A percentile compares a stretch with the other conserved stretches of the same genome.
Evolutionary conservation across 2,329 filamentous ascomycete species (phyloP).

Genomic region (Aureobasidium subglaciale): DNA sequence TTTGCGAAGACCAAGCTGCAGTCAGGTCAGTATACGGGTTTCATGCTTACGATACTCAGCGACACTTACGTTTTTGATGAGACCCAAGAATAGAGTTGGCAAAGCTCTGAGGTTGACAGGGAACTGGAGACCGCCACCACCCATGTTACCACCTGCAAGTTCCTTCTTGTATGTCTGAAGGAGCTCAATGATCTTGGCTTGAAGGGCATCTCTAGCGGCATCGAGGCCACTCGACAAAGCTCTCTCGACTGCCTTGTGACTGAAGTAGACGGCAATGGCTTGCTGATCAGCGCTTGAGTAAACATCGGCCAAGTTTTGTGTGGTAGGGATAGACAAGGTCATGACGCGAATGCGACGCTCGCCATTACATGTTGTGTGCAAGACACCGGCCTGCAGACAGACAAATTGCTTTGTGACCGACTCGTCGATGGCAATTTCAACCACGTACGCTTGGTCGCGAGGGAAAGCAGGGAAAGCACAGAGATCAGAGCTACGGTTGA

Average conservation of each 20-base stretch:
- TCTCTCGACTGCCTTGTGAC: slow-evolving; percentile 93
- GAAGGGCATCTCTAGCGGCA: slow-evolving; percentile 80
- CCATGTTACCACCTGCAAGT: slow-evolving; percentile 90
- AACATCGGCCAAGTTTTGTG: slow-evolving; percentile 79
- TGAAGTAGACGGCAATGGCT: slow-evolving; percentile 89
- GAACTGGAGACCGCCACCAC: slow-evolving; percentile 84
- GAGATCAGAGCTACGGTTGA: slow-evolving; percentile 94
- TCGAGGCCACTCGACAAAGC: slow-evolving; percentile 80
- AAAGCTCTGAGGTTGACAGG: slow-evolving; percentile 84
- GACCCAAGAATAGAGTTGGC: slow-evolving; percentile 80
- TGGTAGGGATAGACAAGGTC: slow-evolving; percentile 88
- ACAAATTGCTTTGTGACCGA: slow-evolving; percentile 84
- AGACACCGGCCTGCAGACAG: slow-evolving; percentile 86
- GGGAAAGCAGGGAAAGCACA: slow-evolving; percentile 98
- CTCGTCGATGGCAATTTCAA: slow-evolving; percentile 97
- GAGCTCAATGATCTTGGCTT: slow-evolving; percentile 86
- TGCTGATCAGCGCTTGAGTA: slow-evolving; percentile 94
- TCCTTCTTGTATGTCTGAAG: slow-evolving; percentile 96
- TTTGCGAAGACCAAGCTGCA: slow-evolving; percentile 69
- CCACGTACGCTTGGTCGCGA: slow-evolving; percentile 92
- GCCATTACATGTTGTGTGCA: slow-evolving; percentile 96
- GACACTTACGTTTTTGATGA: slow-evolving; percentile 85
- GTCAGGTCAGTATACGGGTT: slow-evolving; percentile 20
- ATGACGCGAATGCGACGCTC: slow-evolving; percentile 91
- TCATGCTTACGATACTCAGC: not conserved